Evolutionary conservation across 148 eudicot genomes (phyloP).

Genomic region (Linanthus parryae): DNA sequence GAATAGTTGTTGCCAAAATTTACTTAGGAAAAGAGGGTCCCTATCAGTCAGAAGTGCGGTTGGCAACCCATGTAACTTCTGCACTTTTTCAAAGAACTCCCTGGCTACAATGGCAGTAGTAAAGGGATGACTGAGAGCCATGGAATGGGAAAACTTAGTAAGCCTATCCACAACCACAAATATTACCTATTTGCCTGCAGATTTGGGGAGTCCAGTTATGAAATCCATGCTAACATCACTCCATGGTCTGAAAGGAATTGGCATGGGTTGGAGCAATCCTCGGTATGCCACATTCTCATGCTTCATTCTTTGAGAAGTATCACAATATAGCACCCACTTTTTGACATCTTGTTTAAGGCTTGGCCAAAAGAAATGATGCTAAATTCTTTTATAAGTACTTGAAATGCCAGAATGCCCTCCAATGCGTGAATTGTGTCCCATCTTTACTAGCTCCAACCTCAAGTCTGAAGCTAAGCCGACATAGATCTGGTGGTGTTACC

Average conservation of each 20-base stretch:
- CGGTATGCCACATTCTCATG: background rate
- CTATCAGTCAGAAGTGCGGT: too few relatives aligned
- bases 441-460: background rate
- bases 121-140: background rate
- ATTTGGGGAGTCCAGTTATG: background rate
- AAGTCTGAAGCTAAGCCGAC: background rate
- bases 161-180: background rate
- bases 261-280: background rate
- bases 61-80: background rate
- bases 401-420: background rate
- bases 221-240: background rate
- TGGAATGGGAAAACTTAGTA: background rate
- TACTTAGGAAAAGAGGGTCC: background rate
- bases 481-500: background rate
- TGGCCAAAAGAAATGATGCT: background rate
- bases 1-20: background rate
- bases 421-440: background rate
- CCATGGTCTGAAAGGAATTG: background rate
- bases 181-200: background rate
- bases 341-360: too few relatives aligned
- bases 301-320: too few relatives aligned
- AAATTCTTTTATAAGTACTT: background rate
- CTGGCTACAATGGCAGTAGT: background rate
- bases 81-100: background rate
- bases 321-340: too few relatives aligned